These are phyloP conservation scores for Mycocentrospora acerina DNA, from an alignment of 2,329 filamentous ascomycete genomes.

Conservation along the genomic window DNA sequence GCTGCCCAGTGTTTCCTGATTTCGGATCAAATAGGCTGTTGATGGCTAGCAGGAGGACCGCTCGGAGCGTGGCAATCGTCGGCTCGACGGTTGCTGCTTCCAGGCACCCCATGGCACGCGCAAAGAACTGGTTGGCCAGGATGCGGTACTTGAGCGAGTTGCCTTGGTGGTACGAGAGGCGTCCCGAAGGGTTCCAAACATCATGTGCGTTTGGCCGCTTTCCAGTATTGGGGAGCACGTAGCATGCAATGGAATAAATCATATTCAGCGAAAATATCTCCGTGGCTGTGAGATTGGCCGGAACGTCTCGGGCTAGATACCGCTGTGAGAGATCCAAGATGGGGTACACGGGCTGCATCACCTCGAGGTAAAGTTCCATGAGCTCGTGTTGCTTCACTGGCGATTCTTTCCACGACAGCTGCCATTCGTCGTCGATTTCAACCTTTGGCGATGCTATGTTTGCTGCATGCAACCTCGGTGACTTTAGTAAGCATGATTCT, in stretches of 20 bases:
- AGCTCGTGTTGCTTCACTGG: constrained; percentile 31
- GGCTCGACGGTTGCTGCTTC: constrained; percentile 36
- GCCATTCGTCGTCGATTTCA: constrained; percentile 28
- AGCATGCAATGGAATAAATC: constrained; percentile 40
- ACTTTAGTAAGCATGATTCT: constrained; percentile 36
- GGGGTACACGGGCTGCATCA: constrained; percentile 32
- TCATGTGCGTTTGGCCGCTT: constrained; percentile 22
- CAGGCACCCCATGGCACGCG: constrained; percentile 34
- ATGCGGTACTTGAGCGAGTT: constrained; percentile 33
- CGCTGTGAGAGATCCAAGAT: constrained; percentile 30
- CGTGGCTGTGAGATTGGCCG: constrained; percentile 21
- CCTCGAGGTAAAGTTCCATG: constrained; percentile 31
- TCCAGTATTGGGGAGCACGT: constrained; percentile 29
- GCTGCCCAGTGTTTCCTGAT: constrained; percentile 38
- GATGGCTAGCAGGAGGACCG: constrained; percentile 36
- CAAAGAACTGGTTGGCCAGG: constrained; percentile 28
- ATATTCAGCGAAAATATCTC: constrained; percentile 38
- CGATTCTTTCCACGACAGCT: constrained; percentile 24
- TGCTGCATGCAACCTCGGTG: constrained; percentile 27
- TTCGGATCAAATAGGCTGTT: constrained; percentile 40
- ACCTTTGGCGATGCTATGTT: constrained; percentile 16
- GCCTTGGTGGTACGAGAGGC: constrained; percentile 31
- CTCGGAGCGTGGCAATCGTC: constrained; percentile 33
- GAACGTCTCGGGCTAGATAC: constrained; percentile 26
- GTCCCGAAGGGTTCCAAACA: constrained; percentile 25